A percentile compares a stretch with the other conserved stretches of the same genome.
Evolutionary conservation across 2,329 filamentous ascomycete species (phyloP).

Genomic region (Pseudogymnoascus sp.): DNA sequence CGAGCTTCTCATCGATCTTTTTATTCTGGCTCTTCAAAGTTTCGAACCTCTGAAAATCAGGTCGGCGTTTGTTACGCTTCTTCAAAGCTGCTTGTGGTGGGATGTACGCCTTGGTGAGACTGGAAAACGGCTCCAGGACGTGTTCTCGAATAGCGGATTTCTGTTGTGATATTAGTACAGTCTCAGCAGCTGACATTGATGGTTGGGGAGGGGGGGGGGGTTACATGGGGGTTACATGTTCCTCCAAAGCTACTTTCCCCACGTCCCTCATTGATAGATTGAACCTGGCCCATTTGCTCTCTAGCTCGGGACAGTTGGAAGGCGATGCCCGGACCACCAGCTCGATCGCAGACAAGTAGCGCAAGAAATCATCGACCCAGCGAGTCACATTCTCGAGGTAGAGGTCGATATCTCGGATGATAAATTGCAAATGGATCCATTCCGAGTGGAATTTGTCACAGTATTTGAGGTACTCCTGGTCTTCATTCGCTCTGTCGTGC

Average conservation of each 20-base stretch:
- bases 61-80: conserved; percentile 84
- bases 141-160: conserved; percentile 63
- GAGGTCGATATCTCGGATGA: conserved; percentile 78
- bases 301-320: conserved; percentile 67
- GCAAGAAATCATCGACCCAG: conserved; percentile 74
- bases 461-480: conserved; percentile 70
- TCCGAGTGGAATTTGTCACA: conserved; percentile 87
- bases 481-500: conserved; percentile 52
- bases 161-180: conserved; percentile 27
- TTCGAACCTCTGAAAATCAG: conserved; percentile 78
- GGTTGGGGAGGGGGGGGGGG: no score
- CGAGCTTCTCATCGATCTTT: conserved; percentile 77
- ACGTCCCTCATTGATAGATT: conserved; percentile 82
- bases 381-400: conserved; percentile 75
- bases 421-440: conserved; percentile 84
- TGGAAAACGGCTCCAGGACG: conserved; percentile 77
- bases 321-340: conserved; percentile 68
- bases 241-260: conserved; percentile 70
- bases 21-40: conserved; percentile 72
- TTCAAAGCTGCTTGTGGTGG: conserved; percentile 84
- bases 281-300: conserved; percentile 91
- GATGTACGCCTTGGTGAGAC: conserved; percentile 69
- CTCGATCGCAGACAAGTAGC: conserved; percentile 75
- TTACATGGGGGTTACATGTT: no score
- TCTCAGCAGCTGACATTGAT: conserved; percentile 11